These are phyloP conservation scores for Mycena albidolilacea DNA, from an alignment of 768 basidiomycete species.

Conservation along the genomic window DNA sequence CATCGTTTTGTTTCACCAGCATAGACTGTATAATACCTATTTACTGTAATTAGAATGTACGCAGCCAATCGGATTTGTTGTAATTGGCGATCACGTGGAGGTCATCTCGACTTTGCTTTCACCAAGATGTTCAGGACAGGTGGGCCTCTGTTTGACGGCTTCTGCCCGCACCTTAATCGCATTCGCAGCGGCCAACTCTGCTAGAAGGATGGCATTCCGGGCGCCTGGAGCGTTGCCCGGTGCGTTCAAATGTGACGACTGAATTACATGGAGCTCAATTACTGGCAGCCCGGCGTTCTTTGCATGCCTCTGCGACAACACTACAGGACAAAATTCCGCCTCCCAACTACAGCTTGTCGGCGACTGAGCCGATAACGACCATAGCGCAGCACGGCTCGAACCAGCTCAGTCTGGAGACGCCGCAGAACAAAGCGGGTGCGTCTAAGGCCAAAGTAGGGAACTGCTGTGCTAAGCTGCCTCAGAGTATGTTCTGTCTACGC, in stretches of 20 bases:
- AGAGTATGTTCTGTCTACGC: conserved; percentile 97
- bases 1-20: conserved; percentile 34
- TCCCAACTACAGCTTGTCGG: conserved; percentile 59
- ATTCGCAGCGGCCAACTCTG: conserved; percentile 49
- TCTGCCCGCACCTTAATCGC: neutral
- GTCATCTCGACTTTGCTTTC: neutral
- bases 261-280: neutral
- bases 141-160: conserved; percentile 14
- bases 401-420: conserved; percentile 89
- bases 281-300: conserved; percentile 62
- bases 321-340: conserved; percentile 54
- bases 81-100: conserved; percentile 11
- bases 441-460: conserved; percentile 26
- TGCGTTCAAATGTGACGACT: conserved; percentile 37
- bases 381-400: conserved; percentile 87
- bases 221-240: conserved; percentile 54
- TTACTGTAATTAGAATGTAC: conserved; percentile 2
- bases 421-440: conserved; percentile 90
- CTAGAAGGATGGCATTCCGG: conserved; percentile 61
- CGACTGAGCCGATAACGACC: conserved; percentile 73
- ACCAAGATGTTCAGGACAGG: conserved; percentile 38
- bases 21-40: conserved; percentile 18
- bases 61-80: conserved; percentile 3
- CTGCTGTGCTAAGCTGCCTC: conserved; percentile 12
- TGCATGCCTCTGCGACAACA: conserved; percentile 68